Percentiles rank a stretch among this genome's conserved stretches.
phyloP scores from a whole-genome alignment of 192 early-diverging fungal species.

The Diversispora epigaea region DNA sequence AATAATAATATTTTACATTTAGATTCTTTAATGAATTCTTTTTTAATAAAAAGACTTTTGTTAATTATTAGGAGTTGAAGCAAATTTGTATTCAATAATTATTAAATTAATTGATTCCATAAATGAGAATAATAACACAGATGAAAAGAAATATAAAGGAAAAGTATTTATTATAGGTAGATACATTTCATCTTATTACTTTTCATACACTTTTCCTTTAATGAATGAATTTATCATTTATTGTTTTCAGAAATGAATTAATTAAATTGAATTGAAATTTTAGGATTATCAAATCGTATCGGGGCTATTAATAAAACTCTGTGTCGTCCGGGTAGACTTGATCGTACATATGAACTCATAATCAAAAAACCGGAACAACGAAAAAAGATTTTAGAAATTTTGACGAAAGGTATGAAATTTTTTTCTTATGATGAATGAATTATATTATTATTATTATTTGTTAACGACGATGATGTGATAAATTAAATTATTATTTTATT shows the following conservation, averaged over 20 bases:
- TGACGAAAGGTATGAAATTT: slow-evolving; percentile 46
- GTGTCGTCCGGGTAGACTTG: slow-evolving; percentile 60
- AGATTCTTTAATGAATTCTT: not conserved
- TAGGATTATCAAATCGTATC: slow-evolving; percentile 54
- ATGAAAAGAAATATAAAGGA: not conserved
- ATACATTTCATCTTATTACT: not conserved
- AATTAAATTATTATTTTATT: slow-evolving; percentile 48
- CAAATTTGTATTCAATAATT: slow-evolving; percentile 43
- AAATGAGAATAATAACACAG: slow-evolving; percentile 24
- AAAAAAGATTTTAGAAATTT: slow-evolving; percentile 40
- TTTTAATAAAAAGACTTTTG: too few relatives aligned
- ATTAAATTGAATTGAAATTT: not conserved
- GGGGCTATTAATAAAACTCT: slow-evolving; percentile 52
- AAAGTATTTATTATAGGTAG: slow-evolving; percentile 52
- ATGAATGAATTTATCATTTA: not conserved
- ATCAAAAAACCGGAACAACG: slow-evolving; percentile 50
- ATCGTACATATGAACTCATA: slow-evolving; percentile 47
- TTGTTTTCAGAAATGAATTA: not conserved
- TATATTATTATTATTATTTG: slow-evolving; percentile 50
- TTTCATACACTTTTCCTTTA: too few relatives aligned
- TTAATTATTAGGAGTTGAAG: slow-evolving; percentile 40
- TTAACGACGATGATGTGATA: not conserved
- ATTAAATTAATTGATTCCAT: slow-evolving; percentile 45
- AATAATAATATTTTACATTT: slow-evolving; percentile 11
- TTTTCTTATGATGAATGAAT: not conserved